Evolutionary conservation across 2,329 filamentous ascomycete species (phyloP).

Genomic region (Colletotrichum incanum): DNA sequence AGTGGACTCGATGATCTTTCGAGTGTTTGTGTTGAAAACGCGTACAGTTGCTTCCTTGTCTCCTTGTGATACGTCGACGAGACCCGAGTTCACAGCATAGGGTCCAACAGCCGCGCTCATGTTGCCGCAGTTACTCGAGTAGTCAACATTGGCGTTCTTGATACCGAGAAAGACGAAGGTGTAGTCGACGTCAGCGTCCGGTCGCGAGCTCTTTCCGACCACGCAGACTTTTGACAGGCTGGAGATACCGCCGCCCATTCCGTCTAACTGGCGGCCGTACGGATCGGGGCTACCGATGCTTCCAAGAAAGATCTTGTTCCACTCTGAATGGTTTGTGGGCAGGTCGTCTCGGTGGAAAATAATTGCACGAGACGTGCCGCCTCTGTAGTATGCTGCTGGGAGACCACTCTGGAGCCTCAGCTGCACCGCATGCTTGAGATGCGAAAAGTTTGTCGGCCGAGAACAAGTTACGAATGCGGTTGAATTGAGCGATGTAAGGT

Average conservation of each 20-base stretch:
- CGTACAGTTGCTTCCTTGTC: slow-evolving; percentile 64
- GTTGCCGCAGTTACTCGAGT: slow-evolving; percentile 83
- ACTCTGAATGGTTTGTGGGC: slow-evolving; percentile 60
- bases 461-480: background rate
- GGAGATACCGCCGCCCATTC: slow-evolving; percentile 79
- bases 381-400: slow-evolving; percentile 74
- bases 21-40: slow-evolving; percentile 81
- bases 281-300: slow-evolving; percentile 77
- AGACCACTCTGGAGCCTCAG: slow-evolving; percentile 48
- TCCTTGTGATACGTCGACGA: slow-evolving; percentile 53
- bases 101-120: slow-evolving; percentile 79
- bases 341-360: slow-evolving; percentile 71
- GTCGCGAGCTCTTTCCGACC: slow-evolving; percentile 65
- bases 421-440: background rate
- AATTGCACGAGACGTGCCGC: slow-evolving; percentile 79
- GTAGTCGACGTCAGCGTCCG: slow-evolving; percentile 75
- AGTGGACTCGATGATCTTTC: slow-evolving; percentile 72
- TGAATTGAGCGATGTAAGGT: background rate
- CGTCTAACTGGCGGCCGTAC: slow-evolving; percentile 81
- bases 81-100: slow-evolving; percentile 70
- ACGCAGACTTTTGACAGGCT: slow-evolving; percentile 81
- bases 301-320: slow-evolving; percentile 70
- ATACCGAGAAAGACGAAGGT: slow-evolving; percentile 81
- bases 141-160: slow-evolving; percentile 72
- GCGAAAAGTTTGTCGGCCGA: too few relatives aligned